Conservation (phyloP, 768 basidiomycete species). For the Nidularia sp. region DNA sequence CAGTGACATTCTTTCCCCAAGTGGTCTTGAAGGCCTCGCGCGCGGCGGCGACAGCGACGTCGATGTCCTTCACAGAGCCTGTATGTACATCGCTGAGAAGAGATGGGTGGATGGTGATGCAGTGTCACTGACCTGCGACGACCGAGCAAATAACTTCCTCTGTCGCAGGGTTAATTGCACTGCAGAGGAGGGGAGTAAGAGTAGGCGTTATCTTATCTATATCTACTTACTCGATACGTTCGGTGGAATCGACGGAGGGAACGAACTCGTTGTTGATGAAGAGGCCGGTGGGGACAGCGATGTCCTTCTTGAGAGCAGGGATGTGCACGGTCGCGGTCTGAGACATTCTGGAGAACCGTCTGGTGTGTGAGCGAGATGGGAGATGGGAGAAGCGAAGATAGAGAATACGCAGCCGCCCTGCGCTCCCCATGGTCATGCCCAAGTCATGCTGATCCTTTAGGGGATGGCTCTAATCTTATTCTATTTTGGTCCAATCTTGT, state of each 20-base stretch:
- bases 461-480: too few relatives aligned
- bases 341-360: slow-evolving; percentile 36
- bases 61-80: slow-evolving; percentile 76
- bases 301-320: slow-evolving; percentile 38
- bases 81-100: background rate
- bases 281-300: slow-evolving; percentile 74
- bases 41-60: slow-evolving; percentile 79
- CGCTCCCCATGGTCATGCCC: too few relatives aligned
- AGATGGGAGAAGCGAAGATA: slow-evolving; percentile 6
- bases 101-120: background rate
- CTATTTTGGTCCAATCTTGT: too few relatives aligned
- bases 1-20: slow-evolving; percentile 89
- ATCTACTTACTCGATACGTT: slow-evolving; percentile 54
- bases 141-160: slow-evolving; percentile 71
- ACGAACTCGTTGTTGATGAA: slow-evolving; percentile 93
- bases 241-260: slow-evolving; percentile 63
- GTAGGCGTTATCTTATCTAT: slow-evolving; percentile 17
- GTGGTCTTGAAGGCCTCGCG: slow-evolving; percentile 78
- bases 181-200: slow-evolving; percentile 18
- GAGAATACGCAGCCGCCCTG: slow-evolving; percentile 24
- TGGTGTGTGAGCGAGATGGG: slow-evolving; percentile 4
- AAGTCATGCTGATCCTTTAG: too few relatives aligned
- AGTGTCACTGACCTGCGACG: slow-evolving; percentile 42
- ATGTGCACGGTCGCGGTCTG: slow-evolving; percentile 34
- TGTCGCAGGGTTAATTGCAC: slow-evolving; percentile 78